Evolutionary conservation across 2,329 filamentous ascomycete species (phyloP).

Genomic region (Uncinocarpus reesii): DNA sequence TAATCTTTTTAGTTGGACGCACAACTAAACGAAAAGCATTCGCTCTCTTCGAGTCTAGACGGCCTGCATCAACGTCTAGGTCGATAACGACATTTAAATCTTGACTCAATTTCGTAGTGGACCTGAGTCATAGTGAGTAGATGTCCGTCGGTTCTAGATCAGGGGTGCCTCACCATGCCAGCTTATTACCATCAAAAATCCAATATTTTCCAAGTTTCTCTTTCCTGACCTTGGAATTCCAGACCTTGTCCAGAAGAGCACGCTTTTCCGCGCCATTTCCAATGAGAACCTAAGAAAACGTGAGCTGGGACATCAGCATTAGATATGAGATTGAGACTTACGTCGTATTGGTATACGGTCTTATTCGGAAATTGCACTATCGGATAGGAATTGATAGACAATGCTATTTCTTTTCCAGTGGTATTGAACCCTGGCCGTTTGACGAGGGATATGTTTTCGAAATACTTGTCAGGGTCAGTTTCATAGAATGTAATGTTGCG

Average conservation of each 20-base stretch:
- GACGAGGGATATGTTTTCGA: constrained; percentile 23
- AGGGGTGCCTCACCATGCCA: constrained; percentile 60
- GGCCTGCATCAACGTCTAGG: constrained; percentile 55
- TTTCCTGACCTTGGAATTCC: constrained; percentile 56
- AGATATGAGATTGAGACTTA: constrained; percentile 39
- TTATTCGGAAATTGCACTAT: constrained; percentile 51
- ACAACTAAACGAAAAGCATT: constrained; percentile 54
- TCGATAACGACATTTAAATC: constrained; percentile 55
- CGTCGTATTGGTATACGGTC: constrained; percentile 74
- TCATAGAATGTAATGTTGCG: constrained; percentile 8
- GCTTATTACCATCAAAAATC: constrained; percentile 72
- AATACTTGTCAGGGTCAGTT: constrained; percentile 16
- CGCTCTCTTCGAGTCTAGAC: constrained; percentile 28
- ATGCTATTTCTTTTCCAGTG: constrained; percentile 44
- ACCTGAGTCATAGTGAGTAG: constrained; percentile 26
- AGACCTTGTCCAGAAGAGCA: constrained; percentile 63
- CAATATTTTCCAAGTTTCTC: constrained; percentile 46
- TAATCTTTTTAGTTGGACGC: constrained; percentile 55
- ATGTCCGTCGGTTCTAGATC: too few relatives aligned
- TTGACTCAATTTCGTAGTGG: constrained; percentile 26
- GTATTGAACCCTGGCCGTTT: constrained; percentile 49
- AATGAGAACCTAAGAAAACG: constrained; percentile 50
- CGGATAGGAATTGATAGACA: constrained; percentile 65
- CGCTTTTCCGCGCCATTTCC: constrained; percentile 54
- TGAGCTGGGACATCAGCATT: background rate